phyloP scores from a whole-genome alignment of 495 filamentous ascomycete genomes.

The Penicillium paxilli region DNA sequence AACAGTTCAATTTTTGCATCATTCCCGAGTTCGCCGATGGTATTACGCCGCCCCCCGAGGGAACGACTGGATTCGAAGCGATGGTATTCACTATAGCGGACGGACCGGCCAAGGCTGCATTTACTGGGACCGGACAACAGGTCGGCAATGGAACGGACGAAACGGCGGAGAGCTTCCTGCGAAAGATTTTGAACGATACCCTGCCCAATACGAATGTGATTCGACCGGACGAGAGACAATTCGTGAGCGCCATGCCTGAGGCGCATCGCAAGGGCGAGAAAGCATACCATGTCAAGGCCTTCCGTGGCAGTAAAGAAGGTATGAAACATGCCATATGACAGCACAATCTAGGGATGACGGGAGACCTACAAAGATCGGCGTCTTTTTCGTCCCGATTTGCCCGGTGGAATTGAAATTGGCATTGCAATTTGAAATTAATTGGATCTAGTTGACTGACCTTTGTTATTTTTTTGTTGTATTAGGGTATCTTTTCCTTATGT shows the following conservation, averaged over 20 bases:
- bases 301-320: conserved; percentile 92
- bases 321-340: conserved; percentile 10
- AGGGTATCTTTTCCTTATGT: conserved; percentile 89
- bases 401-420: no score
- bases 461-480: neutral
- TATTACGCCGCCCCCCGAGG: conserved; percentile 44
- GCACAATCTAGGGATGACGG: neutral
- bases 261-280: conserved; percentile 86
- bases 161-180: conserved; percentile 62
- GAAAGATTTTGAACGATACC: conserved; percentile 62
- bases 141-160: conserved; percentile 51
- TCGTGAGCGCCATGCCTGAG: conserved; percentile 74
- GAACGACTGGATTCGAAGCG: conserved; percentile 55
- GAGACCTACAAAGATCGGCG: neutral
- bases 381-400: neutral
- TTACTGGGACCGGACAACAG: conserved; percentile 38
- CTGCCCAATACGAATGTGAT: conserved; percentile 60
- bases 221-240: conserved; percentile 69
- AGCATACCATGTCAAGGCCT: conserved; percentile 89
- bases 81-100: conserved; percentile 83
- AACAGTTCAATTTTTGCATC: conserved; percentile 86
- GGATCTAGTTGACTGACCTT: neutral
- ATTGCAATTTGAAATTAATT: no score
- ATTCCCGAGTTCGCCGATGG: conserved; percentile 65
- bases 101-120: conserved; percentile 63